Base-by-base conservation (phyloP, 805 yeast species). In the Yamadazyma insecticola region DNA sequence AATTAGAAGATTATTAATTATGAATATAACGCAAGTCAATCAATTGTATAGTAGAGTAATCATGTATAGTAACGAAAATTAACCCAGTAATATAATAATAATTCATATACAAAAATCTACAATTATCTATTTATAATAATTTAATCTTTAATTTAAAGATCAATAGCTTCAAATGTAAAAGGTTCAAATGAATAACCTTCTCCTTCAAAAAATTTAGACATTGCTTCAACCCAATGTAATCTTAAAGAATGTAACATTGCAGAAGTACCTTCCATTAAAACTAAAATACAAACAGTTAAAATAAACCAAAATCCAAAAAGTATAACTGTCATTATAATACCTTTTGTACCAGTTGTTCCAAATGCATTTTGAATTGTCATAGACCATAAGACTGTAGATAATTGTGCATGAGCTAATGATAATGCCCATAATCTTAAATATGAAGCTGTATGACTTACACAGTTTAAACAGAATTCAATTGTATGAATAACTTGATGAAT, bases 231-330 rank as follows among this genome's bases (percentile, higher is more conserved):
- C 89, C 89, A 81, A 50, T 81, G 89, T 45, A 81, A 63, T 60
- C 89, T 72, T 47, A 81, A 67, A 11, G 84, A 74, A 53, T 81
- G 89, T 48, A 81, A 63, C 89, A 81, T 81, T 13, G 88, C 88
- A n/a, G 86, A 78, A 0, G 88, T 81, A 35, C 89, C 89, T 58
- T 81, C 89, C 89, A 81, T 81, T 29, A 78, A 64, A 28, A 81
- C 88, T 50, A 81, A 61, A 24, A 81, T 77, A 44, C 76, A 70
- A 22, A 78, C 80, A 0, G 88, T 80, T 44, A 81, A 63, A 5
- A 72, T 70, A 53, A 81, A 81, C 89, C 89, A 81, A 76, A 81
- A 72, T 18, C 77, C 83, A 59, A 81, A 81, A 33, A 81, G 55
- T 16, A 74, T 52, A 13, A 79, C 76, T 2, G 78, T 72, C 71